Evolutionary conservation across 2,329 filamentous ascomycete genomes (phyloP).

Genomic region (Penicillium hesseltinei): DNA sequence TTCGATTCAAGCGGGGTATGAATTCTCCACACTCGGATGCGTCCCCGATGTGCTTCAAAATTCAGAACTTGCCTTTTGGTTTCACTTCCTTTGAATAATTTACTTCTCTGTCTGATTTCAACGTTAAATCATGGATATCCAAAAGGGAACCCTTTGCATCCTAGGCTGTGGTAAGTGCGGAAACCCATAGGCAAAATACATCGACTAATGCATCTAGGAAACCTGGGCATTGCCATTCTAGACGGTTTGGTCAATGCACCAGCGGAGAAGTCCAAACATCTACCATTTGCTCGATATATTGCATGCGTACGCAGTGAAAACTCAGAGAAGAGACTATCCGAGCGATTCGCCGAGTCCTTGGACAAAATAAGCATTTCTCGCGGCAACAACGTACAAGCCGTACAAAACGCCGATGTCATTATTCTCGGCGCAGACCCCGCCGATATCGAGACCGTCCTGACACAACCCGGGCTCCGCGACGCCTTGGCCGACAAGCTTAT

Average conservation of each 20-base stretch:
- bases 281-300: constrained; percentile 36
- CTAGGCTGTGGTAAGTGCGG: constrained; percentile 20
- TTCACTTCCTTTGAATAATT: not conserved
- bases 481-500: constrained; percentile 48
- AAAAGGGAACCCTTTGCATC: constrained; percentile 18
- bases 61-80: not conserved
- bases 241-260: constrained; percentile 31
- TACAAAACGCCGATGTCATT: constrained; percentile 40
- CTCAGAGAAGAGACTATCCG: constrained; percentile 36
- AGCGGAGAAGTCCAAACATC: constrained; percentile 6
- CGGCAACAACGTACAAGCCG: constrained; percentile 38
- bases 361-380: constrained; percentile 35
- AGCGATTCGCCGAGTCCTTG: constrained; percentile 32
- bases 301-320: constrained; percentile 44
- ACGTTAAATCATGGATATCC: constrained; percentile 10
- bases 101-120: not conserved
- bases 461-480: constrained; percentile 37
- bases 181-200: not conserved
- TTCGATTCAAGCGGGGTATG: not conserved
- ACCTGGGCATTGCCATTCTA: constrained; percentile 41
- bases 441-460: constrained; percentile 43
- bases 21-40: constrained; percentile 9
- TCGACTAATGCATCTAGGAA: constrained; percentile 28
- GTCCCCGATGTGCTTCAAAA: constrained; percentile 2
- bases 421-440: constrained; percentile 51